A percentile compares a stretch with the other conserved stretches of the same genome.
Conservation (phyloP, 2,329 filamentous ascomycete genomes). For the Escovopsis sp. region DNA sequence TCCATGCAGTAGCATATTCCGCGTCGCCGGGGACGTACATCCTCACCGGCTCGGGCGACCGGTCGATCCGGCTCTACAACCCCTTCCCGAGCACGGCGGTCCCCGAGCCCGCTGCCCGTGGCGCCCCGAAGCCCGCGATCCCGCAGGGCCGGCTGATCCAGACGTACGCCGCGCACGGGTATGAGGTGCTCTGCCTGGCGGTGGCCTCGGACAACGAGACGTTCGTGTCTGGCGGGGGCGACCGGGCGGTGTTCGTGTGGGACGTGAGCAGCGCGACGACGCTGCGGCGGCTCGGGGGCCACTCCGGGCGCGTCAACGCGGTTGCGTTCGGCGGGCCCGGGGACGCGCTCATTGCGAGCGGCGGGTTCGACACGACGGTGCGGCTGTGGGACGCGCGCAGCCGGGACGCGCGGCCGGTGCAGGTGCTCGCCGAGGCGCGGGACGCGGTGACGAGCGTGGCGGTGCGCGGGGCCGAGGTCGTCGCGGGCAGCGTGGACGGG, state of each 20-base stretch:
- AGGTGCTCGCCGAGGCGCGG: conserved; percentile 56
- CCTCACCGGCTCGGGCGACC: conserved; percentile 75
- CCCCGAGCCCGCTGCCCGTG: conserved; percentile 9
- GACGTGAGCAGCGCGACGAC: conserved; percentile 75
- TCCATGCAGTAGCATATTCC: conserved; percentile 61
- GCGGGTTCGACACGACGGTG: conserved; percentile 62
- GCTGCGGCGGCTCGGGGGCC: conserved; percentile 59
- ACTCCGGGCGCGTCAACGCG: conserved; percentile 60
- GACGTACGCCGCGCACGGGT: conserved; percentile 78
- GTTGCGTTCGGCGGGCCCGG: conserved; percentile 65
- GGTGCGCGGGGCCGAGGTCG: conserved; percentile 41
- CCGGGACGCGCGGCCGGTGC: conserved; percentile 46
- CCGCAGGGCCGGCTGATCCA: conserved; percentile 58
- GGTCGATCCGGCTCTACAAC: conserved; percentile 76
- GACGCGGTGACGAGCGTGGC: conserved; percentile 47
- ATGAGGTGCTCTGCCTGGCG: conserved; percentile 72
- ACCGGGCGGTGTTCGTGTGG: conserved; percentile 87
- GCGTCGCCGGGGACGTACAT: conserved; percentile 61
- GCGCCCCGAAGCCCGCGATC: conserved; percentile 13
- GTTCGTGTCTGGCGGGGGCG: conserved; percentile 79
- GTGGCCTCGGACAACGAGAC: conserved; percentile 65
- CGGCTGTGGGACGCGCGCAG: conserved; percentile 58
- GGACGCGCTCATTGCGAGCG: conserved; percentile 58
- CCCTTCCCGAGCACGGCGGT: conserved; percentile 37
- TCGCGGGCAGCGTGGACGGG: conserved; percentile 73